Evolutionary conservation across 192 early-diverging fungal species (phyloP), one percentile per base, ranked within the genome.

Genomic region (Fimicolochytrium jonesii): DNA sequence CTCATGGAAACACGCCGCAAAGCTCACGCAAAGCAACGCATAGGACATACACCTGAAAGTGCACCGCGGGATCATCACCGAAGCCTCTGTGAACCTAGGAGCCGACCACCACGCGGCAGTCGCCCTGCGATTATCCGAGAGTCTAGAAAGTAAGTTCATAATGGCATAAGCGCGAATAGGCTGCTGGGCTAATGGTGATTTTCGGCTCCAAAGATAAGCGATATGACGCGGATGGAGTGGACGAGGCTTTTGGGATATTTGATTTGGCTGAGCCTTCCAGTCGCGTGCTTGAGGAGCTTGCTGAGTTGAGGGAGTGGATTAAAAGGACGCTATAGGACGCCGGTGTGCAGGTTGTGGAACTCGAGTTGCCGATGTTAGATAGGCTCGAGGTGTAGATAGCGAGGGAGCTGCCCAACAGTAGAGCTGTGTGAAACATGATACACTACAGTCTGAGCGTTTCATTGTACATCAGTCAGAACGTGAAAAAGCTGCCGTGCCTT

Each of bases 31-130:
- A 35, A 11, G 11, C 29, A 1, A 36, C 35, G 13, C 25, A 3
- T 30, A 63, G 67, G 67, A 69, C 25, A 48, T 63, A 26, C 15
- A 56, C 1, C 22, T 69, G 1, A 22, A 46, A 22, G 43, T 63
- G 7, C 58, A 63, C 31, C 34, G 53, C 30, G 60, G 67, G 4
- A 47, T 63, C 1, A 69, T 69, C 29, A 64, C 32, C 3, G 59
- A 69, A 42, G 51, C 57, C 2, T 20, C 51, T 17, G 46, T 67
- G 32, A 4, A 15, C 1, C 15, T 67, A 6, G 36, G 20, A 6
- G 57, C 66, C 25, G 36, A 30, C n/a, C 32, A 23, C 20, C 49
- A 45, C 18, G 32, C 33, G 10, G 66, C 66, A 1, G 46, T 67
- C 3, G 56, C 66, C 11, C 26, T 48, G 32, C 66, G 66, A 37